Base-by-base conservation (phyloP, 441 rosid species). In the Jatropha podagrica region DNA sequence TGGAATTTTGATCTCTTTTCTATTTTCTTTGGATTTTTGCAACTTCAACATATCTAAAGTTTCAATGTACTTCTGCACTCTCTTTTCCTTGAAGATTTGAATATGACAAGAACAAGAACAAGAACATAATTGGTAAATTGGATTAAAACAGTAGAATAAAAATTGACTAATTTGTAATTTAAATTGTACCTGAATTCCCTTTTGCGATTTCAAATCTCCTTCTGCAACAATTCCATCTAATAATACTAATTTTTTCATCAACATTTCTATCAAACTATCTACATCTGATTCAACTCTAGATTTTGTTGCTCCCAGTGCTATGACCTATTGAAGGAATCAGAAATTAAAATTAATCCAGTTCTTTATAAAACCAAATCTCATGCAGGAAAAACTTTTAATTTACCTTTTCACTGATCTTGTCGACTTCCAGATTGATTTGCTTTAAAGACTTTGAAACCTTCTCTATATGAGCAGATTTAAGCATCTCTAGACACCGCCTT, bases 31-130 rank as follows among this genome's bases (percentile, higher is more conserved):
- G 73, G 93, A 83, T 84, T 84, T 89, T 72, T 85, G 88, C 8
- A 86, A 75, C 86, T 93, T 95, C 88, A 93, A 84, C 81, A 73
- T 72, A 82, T 95, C 99, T 65, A 95, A 81, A 40, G 85, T 85
- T 79, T 93, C 97, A 2, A 95, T 90, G 82, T 79, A 89, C 73
- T 86, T 88, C 73, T 95, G 95, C 59, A 95, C 94, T 86, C 97
- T 92, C 54, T 77, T 87, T 85, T 90, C 98, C 99, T 95, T 38
- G 71, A 81, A 14, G 48, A 63, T 60, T 44, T 69, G 54, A 41
- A 7, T 5, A 48, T 69, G 40, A 15, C 5, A 4, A 49, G 5
- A 41, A 55, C n/a, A 60, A 54, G 13, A 17, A 26, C 10, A 17
- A 66, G 4, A 11, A 20, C 17, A 64, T 46, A 12, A 41, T 18